These are phyloP conservation scores for Rhizophagus sp. DNA, from an alignment of 192 early-diverging fungal genomes.

Conservation along the genomic window DNA sequence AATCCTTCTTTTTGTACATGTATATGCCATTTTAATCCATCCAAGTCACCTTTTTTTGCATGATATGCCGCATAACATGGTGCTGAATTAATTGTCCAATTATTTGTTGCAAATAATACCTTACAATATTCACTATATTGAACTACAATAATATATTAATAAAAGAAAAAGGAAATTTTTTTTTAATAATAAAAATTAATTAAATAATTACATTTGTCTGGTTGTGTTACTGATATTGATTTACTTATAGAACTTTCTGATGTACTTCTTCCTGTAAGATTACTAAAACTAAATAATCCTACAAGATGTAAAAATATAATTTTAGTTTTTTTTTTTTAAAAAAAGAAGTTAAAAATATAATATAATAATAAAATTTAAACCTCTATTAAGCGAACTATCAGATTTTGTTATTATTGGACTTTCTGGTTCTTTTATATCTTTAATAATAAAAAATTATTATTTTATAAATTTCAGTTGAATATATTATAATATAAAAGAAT, in stretches of 20 bases:
- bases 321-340: neutral
- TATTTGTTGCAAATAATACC: neutral
- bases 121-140: constrained; percentile 7
- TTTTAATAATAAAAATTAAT: neutral
- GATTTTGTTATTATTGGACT: neutral
- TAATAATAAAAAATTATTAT: neutral
- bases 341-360: neutral
- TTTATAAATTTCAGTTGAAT: too few species aligned
- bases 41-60: neutral
- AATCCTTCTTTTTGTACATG: neutral
- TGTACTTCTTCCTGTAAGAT: neutral
- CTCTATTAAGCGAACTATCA: neutral
- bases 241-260: neutral
- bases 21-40: constrained; percentile 15
- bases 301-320: neutral
- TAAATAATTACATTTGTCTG: neutral
- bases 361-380: neutral
- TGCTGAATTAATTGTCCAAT: constrained; percentile 1
- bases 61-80: constrained; percentile 24
- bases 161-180: neutral
- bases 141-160: neutral
- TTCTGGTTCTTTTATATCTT: neutral
- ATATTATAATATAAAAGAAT: too few species aligned
- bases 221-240: neutral
- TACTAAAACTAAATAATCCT: neutral